A percentile compares a stretch with the other conserved stretches of the same genome.
phyloP scores from a whole-genome alignment of 257 asterid genomes.

The Solanum infundibuliforme region DNA sequence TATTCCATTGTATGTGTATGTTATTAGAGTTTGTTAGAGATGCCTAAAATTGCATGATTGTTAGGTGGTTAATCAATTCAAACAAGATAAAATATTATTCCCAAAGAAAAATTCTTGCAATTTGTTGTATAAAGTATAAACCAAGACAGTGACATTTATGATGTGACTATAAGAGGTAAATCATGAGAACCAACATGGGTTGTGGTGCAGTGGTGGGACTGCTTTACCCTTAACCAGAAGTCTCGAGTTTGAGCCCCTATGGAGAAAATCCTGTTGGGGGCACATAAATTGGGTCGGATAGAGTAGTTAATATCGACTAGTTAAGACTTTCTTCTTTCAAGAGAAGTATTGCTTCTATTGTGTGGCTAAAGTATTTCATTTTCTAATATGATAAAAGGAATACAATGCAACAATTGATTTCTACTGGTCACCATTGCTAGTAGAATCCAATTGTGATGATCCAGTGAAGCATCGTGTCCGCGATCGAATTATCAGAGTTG shows the following conservation, averaged over 20 bases:
- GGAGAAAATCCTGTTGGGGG: neutral
- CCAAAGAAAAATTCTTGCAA: neutral
- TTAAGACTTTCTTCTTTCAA: neutral
- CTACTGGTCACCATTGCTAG: constrained; percentile 42
- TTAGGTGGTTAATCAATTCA: neutral
- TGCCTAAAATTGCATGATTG: neutral
- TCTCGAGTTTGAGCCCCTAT: neutral
- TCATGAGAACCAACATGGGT: too few relatives aligned
- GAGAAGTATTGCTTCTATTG: neutral
- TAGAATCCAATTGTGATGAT: constrained; percentile 40
- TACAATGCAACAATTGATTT: constrained; percentile 34
- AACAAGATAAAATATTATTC: neutral
- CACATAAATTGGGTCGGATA: too few relatives aligned
- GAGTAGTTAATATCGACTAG: neutral
- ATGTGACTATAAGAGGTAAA: neutral
- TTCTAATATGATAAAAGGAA: constrained; percentile 17
- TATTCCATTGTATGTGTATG: neutral
- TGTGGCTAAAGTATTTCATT: neutral
- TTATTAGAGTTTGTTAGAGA: neutral
- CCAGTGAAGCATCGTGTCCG: constrained; percentile 18
- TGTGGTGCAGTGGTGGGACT: too few relatives aligned
- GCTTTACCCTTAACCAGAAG: neutral
- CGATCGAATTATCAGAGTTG: constrained; percentile 17
- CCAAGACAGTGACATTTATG: neutral
- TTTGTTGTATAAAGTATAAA: neutral